Base-by-base conservation (phyloP, 441 rosid species). In the Codiaeum variegatum region DNA sequence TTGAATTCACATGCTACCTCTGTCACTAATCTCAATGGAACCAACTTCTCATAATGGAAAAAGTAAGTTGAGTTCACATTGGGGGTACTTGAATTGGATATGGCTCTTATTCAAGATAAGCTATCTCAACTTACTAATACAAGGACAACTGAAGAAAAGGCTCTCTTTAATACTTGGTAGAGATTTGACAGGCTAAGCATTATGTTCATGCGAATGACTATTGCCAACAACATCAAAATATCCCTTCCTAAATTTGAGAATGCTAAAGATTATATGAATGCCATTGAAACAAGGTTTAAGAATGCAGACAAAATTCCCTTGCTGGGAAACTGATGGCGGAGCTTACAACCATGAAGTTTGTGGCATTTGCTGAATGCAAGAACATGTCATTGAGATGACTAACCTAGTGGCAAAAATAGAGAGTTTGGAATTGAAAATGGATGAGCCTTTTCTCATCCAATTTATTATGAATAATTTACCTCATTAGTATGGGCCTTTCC, bases 181-280 rank as follows among this genome's bases (percentile, higher is more conserved):
- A 19, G 61, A 55, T 55, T 26, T 40, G 26, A 21, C 12, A 3
- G 61, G 21, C 26, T 55, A 55, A 55, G 61, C 61, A 55, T 55
- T 11, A 55, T 24, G 21, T 55, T 9, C 24, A 21, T 24, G 0
- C 10, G 12, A n/a, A n/a, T n/a, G n/a, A n/a, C n/a, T n/a, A n/a
- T n/a, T n/a, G n/a, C n/a, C n/a, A n/a, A n/a, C n/a, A 55, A 55
- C 29, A 55, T 55, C 61, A 55, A 55, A 55, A 55, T 26, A 23
- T 55, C 61, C 61, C 61, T 55, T 18, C 61, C 61, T 21, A 55
- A 55, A 11, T 11, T 11, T 24, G 61, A 55, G 61, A 55, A 21
- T 55, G 61, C 61, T 18, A 55, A 55, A 24, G 61, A 55, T 18
- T 55, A 55, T 24, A 18, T 55, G 61, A 19, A 55, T 18, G 61